Evolutionary conservation across 192 early-diverging fungal genomes (phyloP).

Genomic region (Lobosporangium transversale): DNA sequence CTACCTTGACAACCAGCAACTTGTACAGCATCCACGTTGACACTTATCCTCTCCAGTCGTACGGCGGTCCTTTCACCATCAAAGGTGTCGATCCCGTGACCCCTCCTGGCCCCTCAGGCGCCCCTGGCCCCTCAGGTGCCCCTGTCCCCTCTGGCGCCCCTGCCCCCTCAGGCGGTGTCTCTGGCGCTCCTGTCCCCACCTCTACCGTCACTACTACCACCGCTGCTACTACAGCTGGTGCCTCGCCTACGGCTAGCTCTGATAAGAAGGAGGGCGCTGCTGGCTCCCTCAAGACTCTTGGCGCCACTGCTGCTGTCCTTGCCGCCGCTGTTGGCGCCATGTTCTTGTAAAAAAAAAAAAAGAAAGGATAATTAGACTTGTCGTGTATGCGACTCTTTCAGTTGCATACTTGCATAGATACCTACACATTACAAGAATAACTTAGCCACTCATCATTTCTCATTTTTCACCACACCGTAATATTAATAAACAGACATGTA

Average conservation of each 20-base stretch:
- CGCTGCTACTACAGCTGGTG: not conserved
- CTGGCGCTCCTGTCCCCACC: not conserved
- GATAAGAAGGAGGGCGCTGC: slow-evolving; percentile 16
- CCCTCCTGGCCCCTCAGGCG: not conserved
- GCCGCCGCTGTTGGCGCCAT: slow-evolving; percentile 24
- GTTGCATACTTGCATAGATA: too few species aligned
- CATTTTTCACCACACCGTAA: too few species aligned
- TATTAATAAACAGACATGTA: too few species aligned
- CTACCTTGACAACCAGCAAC: slow-evolving; percentile 40
- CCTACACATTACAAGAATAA: too few species aligned
- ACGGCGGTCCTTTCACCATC: slow-evolving; percentile 35
- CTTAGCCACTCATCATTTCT: too few species aligned
- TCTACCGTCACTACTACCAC: not conserved
- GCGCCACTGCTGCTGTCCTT: slow-evolving; percentile 28
- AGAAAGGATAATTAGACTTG: too few species aligned
- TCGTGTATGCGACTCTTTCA: too few species aligned
- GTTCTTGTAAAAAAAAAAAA: slow-evolving; percentile 38
- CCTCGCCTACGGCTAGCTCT: not conserved
- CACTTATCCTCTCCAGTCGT: slow-evolving; percentile 39
- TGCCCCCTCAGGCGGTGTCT: not conserved
- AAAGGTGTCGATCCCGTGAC: slow-evolving; percentile 24
- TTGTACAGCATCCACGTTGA: slow-evolving; percentile 32
- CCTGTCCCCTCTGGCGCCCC: not conserved
- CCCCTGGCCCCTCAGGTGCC: not conserved
- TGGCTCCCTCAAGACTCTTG: slow-evolving; percentile 32